Conservation (phyloP, 768 basidiomycete species). For the Termitomyces sp. region DNA sequence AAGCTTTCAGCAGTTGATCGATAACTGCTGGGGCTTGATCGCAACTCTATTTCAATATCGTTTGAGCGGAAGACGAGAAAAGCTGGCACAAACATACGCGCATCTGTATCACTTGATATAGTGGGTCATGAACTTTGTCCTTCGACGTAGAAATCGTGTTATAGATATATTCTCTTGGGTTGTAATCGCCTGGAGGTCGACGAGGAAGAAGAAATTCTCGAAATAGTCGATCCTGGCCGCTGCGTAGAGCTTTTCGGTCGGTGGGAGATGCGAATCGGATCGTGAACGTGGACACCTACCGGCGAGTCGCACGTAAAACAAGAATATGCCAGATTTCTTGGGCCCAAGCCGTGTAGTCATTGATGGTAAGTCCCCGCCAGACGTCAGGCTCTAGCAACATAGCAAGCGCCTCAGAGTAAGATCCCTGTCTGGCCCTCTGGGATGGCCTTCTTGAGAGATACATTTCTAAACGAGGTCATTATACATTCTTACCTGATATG, state of each 20-base stretch:
- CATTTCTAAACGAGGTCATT: not conserved
- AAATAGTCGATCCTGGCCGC: constrained; percentile 64
- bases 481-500: constrained; percentile 60
- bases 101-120: constrained; percentile 45
- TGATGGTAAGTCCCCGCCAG: constrained; percentile 64
- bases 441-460: not conserved
- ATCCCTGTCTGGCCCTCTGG: constrained; percentile 68
- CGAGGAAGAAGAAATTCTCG: constrained; percentile 62
- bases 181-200: constrained; percentile 52
- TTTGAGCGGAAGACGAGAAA: not conserved
- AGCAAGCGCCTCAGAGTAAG: constrained; percentile 57
- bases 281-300: constrained; percentile 55
- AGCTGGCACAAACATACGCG: constrained; percentile 30
- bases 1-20: constrained; percentile 62
- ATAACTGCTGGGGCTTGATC: constrained; percentile 62
- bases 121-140: constrained; percentile 38
- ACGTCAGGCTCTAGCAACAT: constrained; percentile 64
- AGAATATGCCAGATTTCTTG: constrained; percentile 77
- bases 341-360: constrained; percentile 73
- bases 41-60: constrained; percentile 40
- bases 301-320: constrained; percentile 61
- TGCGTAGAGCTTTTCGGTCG: constrained; percentile 21
- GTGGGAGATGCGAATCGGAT: not conserved
- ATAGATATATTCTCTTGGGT: constrained; percentile 56
- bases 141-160: constrained; percentile 34